Evolutionary conservation across 1,139 yeast species (phyloP), one percentile per base, ranked within the genome.

Genomic region (Neolecta irregularis): DNA sequence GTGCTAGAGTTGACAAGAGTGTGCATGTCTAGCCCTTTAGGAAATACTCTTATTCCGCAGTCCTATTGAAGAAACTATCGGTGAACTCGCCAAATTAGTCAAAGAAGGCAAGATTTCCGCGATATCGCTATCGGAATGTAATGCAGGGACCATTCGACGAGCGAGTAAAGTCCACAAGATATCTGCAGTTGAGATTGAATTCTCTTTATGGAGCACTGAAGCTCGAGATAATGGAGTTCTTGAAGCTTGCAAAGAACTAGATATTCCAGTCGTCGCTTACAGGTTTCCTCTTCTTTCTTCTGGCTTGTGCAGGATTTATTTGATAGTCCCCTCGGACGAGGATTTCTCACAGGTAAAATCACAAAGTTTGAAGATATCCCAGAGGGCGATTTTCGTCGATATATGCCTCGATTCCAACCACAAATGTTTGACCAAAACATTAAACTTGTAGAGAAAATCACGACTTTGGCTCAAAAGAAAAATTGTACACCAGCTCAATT

Each of bases 281-380:
- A 37, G n/a, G n/a, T n/a, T n/a, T n/a, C n/a, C 43, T 8, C 43
- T 42, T 3, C 40, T 40, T 8, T 20, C 33, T 12, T 35, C 42
- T 4, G 43, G 43, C 12, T 33, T 17, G 26, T 12, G 4, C 30
- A 42, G 13, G 13, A 38, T 17, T 35, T 18, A 13, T 41, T n/a
- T n/a, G n/a, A n/a, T n/a, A n/a, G 41, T 19, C 93, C 93, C 28
- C 61, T 81, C 42, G 74, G 81, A n/a, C 64, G 78, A 48, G 93
- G 94, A 1, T 56, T 72, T 39, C 64, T 81, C 41, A 74, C 91
- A 5, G 91, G 88, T 39, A 44, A 59, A 12, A 65, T 70, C 39
- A 66, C 58, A 30, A 51, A 63, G 6, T 46, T 56, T 4, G 57
- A 58, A 4, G 66, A 64, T 37, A 50, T 72, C 31, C 65, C 70